Base-by-base conservation (phyloP, 441 rosid genomes). In the Gossypium gossypioides region DNA sequence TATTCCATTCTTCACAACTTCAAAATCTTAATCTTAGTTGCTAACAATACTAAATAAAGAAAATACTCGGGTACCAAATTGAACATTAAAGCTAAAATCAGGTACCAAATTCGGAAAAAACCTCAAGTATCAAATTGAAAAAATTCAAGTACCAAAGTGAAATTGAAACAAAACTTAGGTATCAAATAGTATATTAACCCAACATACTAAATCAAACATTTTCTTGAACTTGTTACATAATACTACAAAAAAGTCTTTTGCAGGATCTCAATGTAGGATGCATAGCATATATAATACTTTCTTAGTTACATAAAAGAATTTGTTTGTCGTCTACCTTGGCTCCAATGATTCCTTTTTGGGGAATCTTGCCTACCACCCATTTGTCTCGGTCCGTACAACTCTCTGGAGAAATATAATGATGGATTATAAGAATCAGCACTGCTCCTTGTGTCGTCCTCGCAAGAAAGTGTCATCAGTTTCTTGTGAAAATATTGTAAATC, bases 341-440 rank as follows among this genome's bases (percentile, higher is more conserved):
- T 57, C 60, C 56, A 10, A 10, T 25, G 74, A 59, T 71, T 76
- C 72, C 72, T 79, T 4, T 40, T 40, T 40, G 46, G 59, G 71
- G 72, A 72, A 71, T 78, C 84, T 52, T 75, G 80, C 76, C 77
- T 72, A 1, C 77, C 83, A 22, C 57, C 24, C 27, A 79, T 40
- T 15, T 84, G 81, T 2, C 69, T 0, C 6, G 89, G 85, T 18
- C 84, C 88, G 56, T 82, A 76, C 27, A 87, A 84, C 74, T 86
- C 88, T 58, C 76, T 79, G 68, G 74, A 78, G 61, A 71, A 22
- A 56, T 68, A 73, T 24, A 51, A 62, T 52, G 75, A 66, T 32
- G 81, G 80, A 60, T 73, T 78, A 13, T 85, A 85, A 74, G 86
- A 85, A 74, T 78, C 85, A 2, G 86, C 82, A 73, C 72, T 55